phyloP scores from a whole-genome alignment of 768 basidiomycete species.

The Melanogaster broomeanus region DNA sequence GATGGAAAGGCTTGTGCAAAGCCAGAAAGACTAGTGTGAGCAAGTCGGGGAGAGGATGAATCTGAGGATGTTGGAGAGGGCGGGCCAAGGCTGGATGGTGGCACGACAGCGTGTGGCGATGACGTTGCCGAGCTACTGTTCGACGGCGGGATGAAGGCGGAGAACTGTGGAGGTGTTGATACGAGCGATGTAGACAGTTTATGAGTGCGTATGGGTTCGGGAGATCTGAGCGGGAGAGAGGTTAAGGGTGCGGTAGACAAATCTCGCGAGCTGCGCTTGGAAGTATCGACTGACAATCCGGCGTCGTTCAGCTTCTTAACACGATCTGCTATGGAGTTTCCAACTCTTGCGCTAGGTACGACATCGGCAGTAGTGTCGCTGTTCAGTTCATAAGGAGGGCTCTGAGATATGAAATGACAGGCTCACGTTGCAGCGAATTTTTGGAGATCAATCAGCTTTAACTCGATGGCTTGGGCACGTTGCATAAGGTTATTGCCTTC shows the following conservation, averaged over 20 bases:
- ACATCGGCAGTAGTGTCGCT: slow-evolving; percentile 21
- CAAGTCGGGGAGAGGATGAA: slow-evolving; percentile 58
- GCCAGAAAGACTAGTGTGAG: slow-evolving; percentile 47
- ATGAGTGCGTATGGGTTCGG: slow-evolving; percentile 35
- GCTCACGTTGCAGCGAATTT: slow-evolving; percentile 34
- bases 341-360: slow-evolving; percentile 46
- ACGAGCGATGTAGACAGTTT: slow-evolving; percentile 41
- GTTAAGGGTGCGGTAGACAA: slow-evolving; percentile 39
- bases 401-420: slow-evolving; percentile 5
- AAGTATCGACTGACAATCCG: slow-evolving; percentile 60
- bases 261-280: slow-evolving; percentile 63
- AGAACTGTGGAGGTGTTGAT: slow-evolving; percentile 24
- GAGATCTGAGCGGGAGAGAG: slow-evolving; percentile 28
- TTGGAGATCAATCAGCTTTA: slow-evolving; percentile 48
- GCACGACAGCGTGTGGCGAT: slow-evolving; percentile 67
- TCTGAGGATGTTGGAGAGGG: slow-evolving; percentile 74
- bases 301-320: slow-evolving; percentile 72
- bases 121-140: slow-evolving; percentile 36
- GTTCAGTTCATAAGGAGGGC: slow-evolving; percentile 11
- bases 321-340: slow-evolving; percentile 80
- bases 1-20: slow-evolving; percentile 73
- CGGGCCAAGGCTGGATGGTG: slow-evolving; percentile 70
- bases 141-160: slow-evolving; percentile 18
- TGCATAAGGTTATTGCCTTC: slow-evolving; percentile 40
- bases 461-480: slow-evolving; percentile 47